Evolutionary conservation across 495 filamentous ascomycete genomes (phyloP).

Genomic region (Aspergillus sclerotiicarbonarius): DNA sequence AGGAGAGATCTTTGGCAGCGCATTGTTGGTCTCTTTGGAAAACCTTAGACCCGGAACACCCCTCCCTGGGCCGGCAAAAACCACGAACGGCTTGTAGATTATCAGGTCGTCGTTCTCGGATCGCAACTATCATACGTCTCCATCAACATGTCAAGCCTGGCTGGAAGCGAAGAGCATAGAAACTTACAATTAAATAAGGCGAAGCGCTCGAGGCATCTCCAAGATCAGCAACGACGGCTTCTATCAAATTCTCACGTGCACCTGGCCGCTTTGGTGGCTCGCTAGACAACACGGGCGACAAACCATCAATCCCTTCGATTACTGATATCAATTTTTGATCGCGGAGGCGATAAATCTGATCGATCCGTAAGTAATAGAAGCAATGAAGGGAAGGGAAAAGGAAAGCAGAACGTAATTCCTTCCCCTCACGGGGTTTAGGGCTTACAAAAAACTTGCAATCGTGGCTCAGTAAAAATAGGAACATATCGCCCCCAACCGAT

Average conservation of each 20-base stretch:
- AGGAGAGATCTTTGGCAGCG: conserved; percentile 49
- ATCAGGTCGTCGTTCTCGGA: conserved; percentile 76
- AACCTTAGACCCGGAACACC: conserved; percentile 60
- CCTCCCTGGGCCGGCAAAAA: conserved; percentile 24
- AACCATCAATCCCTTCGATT: conserved; percentile 67
- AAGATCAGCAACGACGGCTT: conserved; percentile 79
- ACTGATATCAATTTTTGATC: conserved; percentile 35
- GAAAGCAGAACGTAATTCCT: background rate
- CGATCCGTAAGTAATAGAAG: conserved; percentile 11
- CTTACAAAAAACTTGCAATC: conserved; percentile 73
- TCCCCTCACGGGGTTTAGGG: conserved; percentile 5
- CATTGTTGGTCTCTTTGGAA: conserved; percentile 67
- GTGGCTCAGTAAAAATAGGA: conserved; percentile 71
- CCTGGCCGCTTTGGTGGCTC: conserved; percentile 71
- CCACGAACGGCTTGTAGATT: conserved; percentile 78
- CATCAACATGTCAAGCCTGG: background rate
- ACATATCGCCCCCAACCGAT: conserved; percentile 46
- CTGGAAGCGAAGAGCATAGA: background rate
- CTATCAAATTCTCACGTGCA: conserved; percentile 66
- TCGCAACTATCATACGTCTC: conserved; percentile 56
- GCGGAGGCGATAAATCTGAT: conserved; percentile 41
- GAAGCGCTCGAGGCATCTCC: conserved; percentile 67
- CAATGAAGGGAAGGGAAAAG: background rate
- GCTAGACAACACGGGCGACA: conserved; percentile 70
- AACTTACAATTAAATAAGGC: conserved; percentile 76